Base-by-base conservation (phyloP, 2,329 filamentous ascomycete species). In the Clarireedia sp. region DNA sequence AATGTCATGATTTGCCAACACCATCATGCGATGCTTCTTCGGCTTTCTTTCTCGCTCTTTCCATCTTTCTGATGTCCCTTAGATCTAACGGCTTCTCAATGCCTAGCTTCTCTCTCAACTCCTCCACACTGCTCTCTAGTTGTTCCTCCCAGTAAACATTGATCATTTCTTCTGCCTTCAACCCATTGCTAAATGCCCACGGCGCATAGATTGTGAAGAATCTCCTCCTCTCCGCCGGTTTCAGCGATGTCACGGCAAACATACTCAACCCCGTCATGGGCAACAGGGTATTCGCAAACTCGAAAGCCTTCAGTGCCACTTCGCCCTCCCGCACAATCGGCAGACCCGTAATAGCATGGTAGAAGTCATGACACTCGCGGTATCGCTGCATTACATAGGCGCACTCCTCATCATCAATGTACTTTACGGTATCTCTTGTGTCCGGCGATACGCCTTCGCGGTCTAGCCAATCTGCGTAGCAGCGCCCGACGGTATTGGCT, bases 301-400 rank as follows among this genome's bases (percentile, higher is more conserved):
- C 94, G 63, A 99, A 96, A 0, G 91, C 90, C 74, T 99, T 99
- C 63, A 99, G 79, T n/a, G 92, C 94, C 12, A 99, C 81, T 75
- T 99, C 94, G 24, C 94, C 94, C 75, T 99, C 94, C n/a, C 90
- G 81, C 60, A 96, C 86, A 43, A 95, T 82, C 0, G 94, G 94
- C 48, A 99, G 73, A 0, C 92, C 92, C 0, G 91, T 96, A 51
- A 99, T 77, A 0, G 94, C 92, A 71, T 99, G 94, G 74, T 95
- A 96, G 72, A 99, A 96, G 70, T 99, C 94, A 71, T 99, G 94
- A 63, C 88, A 95, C 73, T 99, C 94, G 59, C 94, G 85, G 72
- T 99, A 99, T 53, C 94, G 83, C 75, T 97, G 94, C 88, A 99
- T 95, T 17, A 97, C 94, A 74, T 97, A 99, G 37, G 94, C 94